These are phyloP conservation scores for Epichloe amarillans DNA, from an alignment of 2,329 filamentous ascomycete genomes.

Conservation along the genomic window DNA sequence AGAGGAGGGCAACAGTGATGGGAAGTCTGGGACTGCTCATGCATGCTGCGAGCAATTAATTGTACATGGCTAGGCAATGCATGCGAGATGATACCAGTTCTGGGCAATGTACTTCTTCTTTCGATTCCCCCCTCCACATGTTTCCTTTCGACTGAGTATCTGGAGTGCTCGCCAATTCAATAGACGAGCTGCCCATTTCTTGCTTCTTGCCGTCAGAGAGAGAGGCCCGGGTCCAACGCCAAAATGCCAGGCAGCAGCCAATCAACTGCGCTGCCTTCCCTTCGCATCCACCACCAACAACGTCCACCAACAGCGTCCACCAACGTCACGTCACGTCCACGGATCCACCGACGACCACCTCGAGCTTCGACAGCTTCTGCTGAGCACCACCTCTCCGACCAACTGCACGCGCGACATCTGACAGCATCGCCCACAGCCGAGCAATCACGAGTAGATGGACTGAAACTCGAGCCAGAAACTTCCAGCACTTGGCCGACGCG, in stretches of 20 bases:
- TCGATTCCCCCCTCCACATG: too few species aligned
- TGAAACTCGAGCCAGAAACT: not conserved
- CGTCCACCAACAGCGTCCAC: not conserved
- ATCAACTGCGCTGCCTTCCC: not conserved
- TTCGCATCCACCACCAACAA: not conserved
- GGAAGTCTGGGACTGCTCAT: constrained; percentile 7
- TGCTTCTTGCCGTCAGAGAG: not conserved
- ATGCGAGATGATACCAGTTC: not conserved
- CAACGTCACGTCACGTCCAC: not conserved
- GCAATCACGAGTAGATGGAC: not conserved
- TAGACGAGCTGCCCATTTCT: not conserved
- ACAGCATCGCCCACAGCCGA: not conserved
- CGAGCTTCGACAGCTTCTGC: not conserved
- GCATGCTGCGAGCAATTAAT: too few species aligned
- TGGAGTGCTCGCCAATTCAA: too few species aligned
- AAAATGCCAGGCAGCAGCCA: not conserved
- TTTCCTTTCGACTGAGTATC: too few species aligned
- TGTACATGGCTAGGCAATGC: not conserved
- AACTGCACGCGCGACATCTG: not conserved
- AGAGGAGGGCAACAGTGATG: constrained; percentile 9
- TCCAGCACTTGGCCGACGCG: constrained; percentile 3
- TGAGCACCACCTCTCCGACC: not conserved
- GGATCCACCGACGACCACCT: not conserved
- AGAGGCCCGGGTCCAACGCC: not conserved
- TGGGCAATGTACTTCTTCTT: not conserved